Evolutionary conservation across 2,329 filamentous ascomycete genomes (phyloP).

Genomic region (Fusarium sp.): DNA sequence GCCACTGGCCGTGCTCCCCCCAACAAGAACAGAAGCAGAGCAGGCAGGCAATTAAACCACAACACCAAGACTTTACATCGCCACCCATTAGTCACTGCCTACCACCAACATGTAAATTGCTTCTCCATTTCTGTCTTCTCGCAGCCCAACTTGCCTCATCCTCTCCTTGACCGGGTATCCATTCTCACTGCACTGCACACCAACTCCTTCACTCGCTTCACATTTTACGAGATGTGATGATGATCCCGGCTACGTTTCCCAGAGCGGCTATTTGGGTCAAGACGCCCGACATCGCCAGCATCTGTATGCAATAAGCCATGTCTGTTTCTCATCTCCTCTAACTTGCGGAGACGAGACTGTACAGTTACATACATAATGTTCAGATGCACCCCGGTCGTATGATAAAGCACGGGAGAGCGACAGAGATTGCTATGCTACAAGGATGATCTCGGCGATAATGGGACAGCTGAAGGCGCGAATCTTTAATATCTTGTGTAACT

Average conservation of each 20-base stretch:
- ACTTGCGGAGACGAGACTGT: no score
- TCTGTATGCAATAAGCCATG: conserved; percentile 14
- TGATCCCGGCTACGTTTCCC: neutral
- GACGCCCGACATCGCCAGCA: conserved; percentile 17
- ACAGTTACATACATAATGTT: no score
- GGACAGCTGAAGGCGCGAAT: neutral
- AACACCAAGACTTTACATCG: conserved; percentile 33
- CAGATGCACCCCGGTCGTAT: conserved; percentile 31
- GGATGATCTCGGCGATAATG: neutral
- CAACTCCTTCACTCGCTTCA: neutral
- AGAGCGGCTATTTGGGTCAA: conserved; percentile 18
- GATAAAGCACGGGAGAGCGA: conserved; percentile 32
- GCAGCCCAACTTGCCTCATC: conserved; percentile 18
- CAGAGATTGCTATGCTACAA: conserved; percentile 8
- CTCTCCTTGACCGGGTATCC: neutral
- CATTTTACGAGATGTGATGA: conserved; percentile 16
- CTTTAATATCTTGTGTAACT: conserved; percentile 25
- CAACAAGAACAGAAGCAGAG: conserved; percentile 24
- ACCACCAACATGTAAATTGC: conserved; percentile 19
- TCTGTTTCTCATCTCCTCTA: no score
- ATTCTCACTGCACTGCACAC: conserved; percentile 11
- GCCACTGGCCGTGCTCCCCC: conserved; percentile 17
- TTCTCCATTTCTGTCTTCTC: conserved; percentile 26
- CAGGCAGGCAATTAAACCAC: neutral
- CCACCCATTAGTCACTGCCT: conserved; percentile 32